Base-by-base conservation (phyloP, 1,284 basidiomycete species). In the Spongiforma sp. region DNA sequence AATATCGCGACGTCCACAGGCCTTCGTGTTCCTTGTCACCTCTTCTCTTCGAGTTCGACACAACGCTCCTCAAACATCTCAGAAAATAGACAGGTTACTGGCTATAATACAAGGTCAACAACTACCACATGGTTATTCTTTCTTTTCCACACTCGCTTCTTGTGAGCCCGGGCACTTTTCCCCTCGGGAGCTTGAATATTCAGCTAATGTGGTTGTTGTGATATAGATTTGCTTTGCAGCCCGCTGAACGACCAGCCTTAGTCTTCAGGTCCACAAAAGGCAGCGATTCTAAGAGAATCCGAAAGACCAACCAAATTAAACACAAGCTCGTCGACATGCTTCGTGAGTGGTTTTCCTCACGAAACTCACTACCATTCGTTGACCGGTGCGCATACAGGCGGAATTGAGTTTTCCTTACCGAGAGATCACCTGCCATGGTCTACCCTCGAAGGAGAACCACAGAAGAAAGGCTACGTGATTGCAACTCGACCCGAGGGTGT, bases 311-410 rank as follows among this genome's bases (percentile, higher is more conserved):
- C 7, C 32, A 30, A 41, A 67, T 70, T 26, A 63, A 62, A 28
- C 15, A 64, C 32, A 52, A 28, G 30, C 57, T 72, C 3, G 21
- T 67, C 4, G 50, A 41, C 0, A 70, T 68, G 68, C 68, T 71
- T 24, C 57, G 50, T 52, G 50, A 67, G 50, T 52, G 28, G 19
- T 14, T 7, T 48, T 19, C 14, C 26, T 9, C 14, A 48, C 5
- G 26, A 52, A 52, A 50, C 2, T 28, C 24, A 17, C n/a, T 26
- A 7, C 28, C 19, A 9, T 6, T 10, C 9, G 50, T 11, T 30
- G 19, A 52, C 28, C 17, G 19, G 9, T 28, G 30, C 50, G 2
- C 4, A 30, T 28, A 3, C 36, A 71, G 68, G 62, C 3, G 34
- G 57, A 26, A 56, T 60, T 2, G 54, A 48, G 3, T 68, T 70